phyloP scores from a whole-genome alignment of 768 basidiomycete species.

The Boletus tomentosulus region DNA sequence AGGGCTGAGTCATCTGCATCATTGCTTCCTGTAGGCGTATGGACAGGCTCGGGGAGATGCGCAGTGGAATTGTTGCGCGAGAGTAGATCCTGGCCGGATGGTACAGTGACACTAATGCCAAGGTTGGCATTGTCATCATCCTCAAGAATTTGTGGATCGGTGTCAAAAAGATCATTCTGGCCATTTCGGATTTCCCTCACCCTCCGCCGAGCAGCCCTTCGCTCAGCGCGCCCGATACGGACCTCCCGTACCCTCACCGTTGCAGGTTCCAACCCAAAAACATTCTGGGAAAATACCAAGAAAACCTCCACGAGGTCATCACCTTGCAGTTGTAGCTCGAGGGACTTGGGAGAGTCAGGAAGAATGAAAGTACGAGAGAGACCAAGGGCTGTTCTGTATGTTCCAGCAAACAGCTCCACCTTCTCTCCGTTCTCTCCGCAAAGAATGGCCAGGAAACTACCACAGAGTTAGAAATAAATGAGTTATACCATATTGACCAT shows the following conservation, averaged over 20 bases:
- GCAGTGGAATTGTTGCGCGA: conserved; percentile 24
- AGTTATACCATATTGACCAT: conserved; percentile 1
- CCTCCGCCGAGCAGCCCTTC: conserved; percentile 77
- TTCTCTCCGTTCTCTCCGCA: conserved; percentile 92
- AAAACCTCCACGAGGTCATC: conserved; percentile 93
- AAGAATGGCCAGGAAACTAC: conserved; percentile 85
- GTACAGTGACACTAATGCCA: conserved; percentile 56
- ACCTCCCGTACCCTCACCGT: conserved; percentile 94
- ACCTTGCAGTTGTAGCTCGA: conserved; percentile 86
- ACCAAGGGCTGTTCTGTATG: conserved; percentile 82
- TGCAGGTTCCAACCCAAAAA: conserved; percentile 88
- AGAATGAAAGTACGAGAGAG: conserved; percentile 91
- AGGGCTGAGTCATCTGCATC: conserved; percentile 32
- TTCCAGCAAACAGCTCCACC: conserved; percentile 90
- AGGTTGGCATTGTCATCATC: conserved; percentile 61
- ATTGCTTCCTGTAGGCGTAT: conserved; percentile 29
- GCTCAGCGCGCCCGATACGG: conserved; percentile 82
- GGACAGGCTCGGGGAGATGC: conserved; percentile 23
- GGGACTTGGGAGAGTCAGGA: conserved; percentile 82
- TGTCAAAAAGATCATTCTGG: conserved; percentile 42
- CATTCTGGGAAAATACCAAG: conserved; percentile 85
- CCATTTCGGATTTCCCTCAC: conserved; percentile 60
- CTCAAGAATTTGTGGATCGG: conserved; percentile 39
- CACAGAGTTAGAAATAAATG: not conserved
- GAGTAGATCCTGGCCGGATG: conserved; percentile 37